Evolutionary conservation across 2,329 filamentous ascomycete genomes (phyloP).

Genomic region (Ustulina deusta): DNA sequence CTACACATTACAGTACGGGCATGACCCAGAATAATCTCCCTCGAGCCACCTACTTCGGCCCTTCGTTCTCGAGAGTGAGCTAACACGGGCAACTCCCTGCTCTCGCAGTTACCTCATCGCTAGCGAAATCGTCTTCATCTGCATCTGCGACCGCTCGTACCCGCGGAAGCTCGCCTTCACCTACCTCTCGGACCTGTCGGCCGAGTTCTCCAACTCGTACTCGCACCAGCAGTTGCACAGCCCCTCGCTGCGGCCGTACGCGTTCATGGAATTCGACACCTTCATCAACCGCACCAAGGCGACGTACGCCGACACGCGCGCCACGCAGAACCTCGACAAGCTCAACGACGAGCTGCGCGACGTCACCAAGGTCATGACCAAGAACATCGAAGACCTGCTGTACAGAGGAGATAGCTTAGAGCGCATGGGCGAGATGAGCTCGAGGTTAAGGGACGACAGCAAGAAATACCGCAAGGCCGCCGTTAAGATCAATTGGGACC

Average conservation of each 20-base stretch:
- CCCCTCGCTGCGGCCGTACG: slow-evolving; percentile 85
- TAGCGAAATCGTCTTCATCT: slow-evolving; percentile 87
- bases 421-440: slow-evolving; percentile 95
- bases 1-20: slow-evolving; percentile 85
- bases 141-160: slow-evolving; percentile 93
- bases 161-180: slow-evolving; percentile 98
- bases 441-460: slow-evolving; percentile 87
- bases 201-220: slow-evolving; percentile 92
- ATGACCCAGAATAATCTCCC: slow-evolving; percentile 1
- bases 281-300: slow-evolving; percentile 94
- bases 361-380: slow-evolving; percentile 99
- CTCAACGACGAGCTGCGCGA: slow-evolving; percentile 97
- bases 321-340: slow-evolving; percentile 91
- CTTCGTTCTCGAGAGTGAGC: slow-evolving; percentile 9
- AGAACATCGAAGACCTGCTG: slow-evolving; percentile 98
- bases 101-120: slow-evolving; percentile 81
- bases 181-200: slow-evolving; percentile 91
- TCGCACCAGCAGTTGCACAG: slow-evolving; percentile 77
- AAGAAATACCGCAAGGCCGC: slow-evolving; percentile 94
- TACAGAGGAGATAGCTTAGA: slow-evolving; percentile 95
- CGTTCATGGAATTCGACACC: slow-evolving; percentile 97
- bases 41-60: not conserved
- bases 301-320: slow-evolving; percentile 92
- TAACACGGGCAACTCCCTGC: slow-evolving; percentile 6
- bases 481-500: slow-evolving; percentile 97